Evolutionary conservation across 305 asterid genomes (phyloP).

Genomic region (Coffea humblotiana): DNA sequence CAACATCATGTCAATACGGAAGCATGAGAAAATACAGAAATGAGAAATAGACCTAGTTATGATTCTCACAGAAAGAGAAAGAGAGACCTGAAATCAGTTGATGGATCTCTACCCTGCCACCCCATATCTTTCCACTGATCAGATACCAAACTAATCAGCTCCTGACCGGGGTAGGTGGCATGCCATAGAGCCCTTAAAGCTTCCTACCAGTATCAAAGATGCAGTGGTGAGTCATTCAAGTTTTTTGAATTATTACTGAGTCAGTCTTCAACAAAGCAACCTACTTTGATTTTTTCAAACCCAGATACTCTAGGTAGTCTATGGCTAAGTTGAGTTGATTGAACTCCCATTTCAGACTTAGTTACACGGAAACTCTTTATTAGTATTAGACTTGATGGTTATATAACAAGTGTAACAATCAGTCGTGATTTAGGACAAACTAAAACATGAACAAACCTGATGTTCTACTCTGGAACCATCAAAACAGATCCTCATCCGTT

Average conservation of each 20-base stretch:
- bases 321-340: background rate
- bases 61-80: background rate
- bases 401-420: background rate
- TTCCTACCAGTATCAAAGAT: slow-evolving; percentile 34
- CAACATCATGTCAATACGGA: slow-evolving; percentile 42
- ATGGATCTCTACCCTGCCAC: slow-evolving; percentile 93
- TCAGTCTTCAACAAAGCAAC: background rate
- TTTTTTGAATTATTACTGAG: background rate
- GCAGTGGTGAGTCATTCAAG: background rate
- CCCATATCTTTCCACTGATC: slow-evolving; percentile 94
- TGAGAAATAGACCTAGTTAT: slow-evolving; percentile 6
- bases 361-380: background rate
- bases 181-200: slow-evolving; percentile 78
- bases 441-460: slow-evolving; percentile 41
- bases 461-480: slow-evolving; percentile 65
- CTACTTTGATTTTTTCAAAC: background rate
- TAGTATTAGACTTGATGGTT: background rate
- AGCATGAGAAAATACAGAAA: background rate
- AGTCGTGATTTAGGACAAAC: background rate
- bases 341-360: background rate
- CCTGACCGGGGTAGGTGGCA: slow-evolving; percentile 64
- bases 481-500: slow-evolving; percentile 59
- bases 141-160: slow-evolving; percentile 62
- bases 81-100: slow-evolving; percentile 72
- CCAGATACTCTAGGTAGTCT: background rate